Conservation (phyloP, 78 protist species). For the Tieghemostelium lacteum region DNA sequence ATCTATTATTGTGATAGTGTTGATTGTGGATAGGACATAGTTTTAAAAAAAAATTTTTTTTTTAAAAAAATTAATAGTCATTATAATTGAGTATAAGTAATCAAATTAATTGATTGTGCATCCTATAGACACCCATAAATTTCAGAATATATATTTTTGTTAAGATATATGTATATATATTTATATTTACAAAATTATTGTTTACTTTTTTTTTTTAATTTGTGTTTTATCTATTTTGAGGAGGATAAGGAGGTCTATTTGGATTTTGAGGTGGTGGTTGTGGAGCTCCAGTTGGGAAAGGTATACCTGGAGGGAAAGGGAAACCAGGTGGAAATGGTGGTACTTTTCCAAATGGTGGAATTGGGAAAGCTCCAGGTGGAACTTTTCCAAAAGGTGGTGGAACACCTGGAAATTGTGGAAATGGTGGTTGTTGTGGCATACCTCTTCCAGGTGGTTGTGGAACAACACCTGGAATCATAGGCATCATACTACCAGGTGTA, state of each 20-base stretch:
- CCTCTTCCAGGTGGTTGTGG: constrained; percentile 56
- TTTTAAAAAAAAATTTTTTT: no score
- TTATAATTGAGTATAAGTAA: no score
- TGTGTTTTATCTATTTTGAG: neutral
- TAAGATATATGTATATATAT: no score
- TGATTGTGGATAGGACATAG: no score
- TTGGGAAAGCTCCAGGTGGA: constrained; percentile 56
- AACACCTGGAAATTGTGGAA: constrained; percentile 37
- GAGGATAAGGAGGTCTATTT: neutral
- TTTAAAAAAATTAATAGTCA: no score
- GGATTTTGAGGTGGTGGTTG: neutral
- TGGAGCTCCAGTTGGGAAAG: constrained; percentile 20
- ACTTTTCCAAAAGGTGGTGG: constrained; percentile 40
- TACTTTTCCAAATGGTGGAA: constrained; percentile 28
- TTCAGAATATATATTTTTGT: no score
- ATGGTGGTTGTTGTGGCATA: constrained; percentile 49
- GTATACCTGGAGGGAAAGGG: constrained; percentile 14
- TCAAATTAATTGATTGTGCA: no score
- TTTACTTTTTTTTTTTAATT: no score
- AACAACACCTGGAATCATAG: constrained; percentile 22
- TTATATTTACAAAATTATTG: no score
- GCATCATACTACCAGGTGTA: constrained; percentile 84
- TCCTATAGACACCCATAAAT: no score
- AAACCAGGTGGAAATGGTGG: constrained; percentile 29
- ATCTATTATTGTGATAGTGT: no score